A percentile compares a stretch with the other conserved stretches of the same genome.
phyloP scores from a whole-genome alignment of 2,329 filamentous ascomycete genomes.

The Calonectria multiphialidica region DNA sequence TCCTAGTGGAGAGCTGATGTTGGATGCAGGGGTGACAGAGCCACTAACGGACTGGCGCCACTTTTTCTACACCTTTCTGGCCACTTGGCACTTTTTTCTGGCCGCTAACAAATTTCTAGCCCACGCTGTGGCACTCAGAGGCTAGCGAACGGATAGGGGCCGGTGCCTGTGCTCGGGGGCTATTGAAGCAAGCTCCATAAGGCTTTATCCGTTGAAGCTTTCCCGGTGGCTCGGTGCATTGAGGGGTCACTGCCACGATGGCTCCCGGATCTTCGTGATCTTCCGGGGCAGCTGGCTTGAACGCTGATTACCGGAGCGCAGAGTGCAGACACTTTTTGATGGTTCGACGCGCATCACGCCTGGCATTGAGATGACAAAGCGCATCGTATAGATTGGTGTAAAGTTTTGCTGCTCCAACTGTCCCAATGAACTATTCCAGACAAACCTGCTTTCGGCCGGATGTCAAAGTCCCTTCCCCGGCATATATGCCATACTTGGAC shows the following conservation, averaged over 20 bases:
- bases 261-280: not conserved
- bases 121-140: not conserved
- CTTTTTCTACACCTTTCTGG: constrained; percentile 29
- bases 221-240: constrained; percentile 9
- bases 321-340: not conserved
- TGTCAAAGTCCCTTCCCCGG: not conserved
- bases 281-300: not conserved
- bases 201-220: constrained; percentile 11
- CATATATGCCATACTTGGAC: not conserved
- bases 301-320: not conserved
- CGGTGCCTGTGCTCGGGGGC: not conserved
- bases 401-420: too few relatives aligned
- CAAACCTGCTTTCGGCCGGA: not conserved
- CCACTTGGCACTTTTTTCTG: constrained; percentile 35
- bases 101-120: constrained; percentile 30
- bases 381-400: not conserved
- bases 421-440: too few relatives aligned
- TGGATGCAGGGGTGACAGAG: constrained; percentile 37
- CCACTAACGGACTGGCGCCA: constrained; percentile 28
- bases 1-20: constrained; percentile 19
- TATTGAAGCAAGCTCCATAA: not conserved
- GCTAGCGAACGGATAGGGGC: constrained; percentile 8
- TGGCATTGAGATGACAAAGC: not conserved
- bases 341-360: not conserved
- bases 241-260: constrained; percentile 3